Conservation (phyloP, 257 asterid species). For the Striga asiatica region DNA sequence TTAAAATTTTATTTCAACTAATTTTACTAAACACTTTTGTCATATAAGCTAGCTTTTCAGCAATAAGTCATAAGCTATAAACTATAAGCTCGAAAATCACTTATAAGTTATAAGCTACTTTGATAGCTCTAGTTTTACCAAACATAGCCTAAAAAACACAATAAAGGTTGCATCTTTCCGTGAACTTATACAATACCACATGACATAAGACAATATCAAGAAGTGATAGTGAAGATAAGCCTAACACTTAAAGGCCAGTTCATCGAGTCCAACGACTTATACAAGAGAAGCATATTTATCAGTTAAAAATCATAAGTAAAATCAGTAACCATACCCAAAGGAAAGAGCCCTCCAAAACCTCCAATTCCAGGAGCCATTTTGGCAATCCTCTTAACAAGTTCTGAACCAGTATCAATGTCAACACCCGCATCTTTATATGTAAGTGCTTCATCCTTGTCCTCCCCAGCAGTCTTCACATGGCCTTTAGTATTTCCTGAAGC, state of each 20-base stretch:
- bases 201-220: neutral
- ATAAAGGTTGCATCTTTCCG: neutral
- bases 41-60: too few species aligned
- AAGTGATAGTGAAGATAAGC: too few species aligned
- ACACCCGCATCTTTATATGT: constrained; percentile 95
- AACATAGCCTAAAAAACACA: too few species aligned
- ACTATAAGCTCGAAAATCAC: too few species aligned
- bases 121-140: too few species aligned
- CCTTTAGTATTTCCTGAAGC: constrained; percentile 20
- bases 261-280: too few species aligned
- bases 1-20: too few species aligned
- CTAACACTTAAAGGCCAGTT: too few species aligned
- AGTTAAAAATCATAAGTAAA: neutral
- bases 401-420: constrained; percentile 94
- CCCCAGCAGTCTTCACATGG: constrained; percentile 18
- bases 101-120: too few species aligned
- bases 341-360: constrained; percentile 96
- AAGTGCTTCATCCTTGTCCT: constrained; percentile 30
- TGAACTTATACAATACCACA: neutral
- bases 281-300: neutral
- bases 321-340: constrained; percentile 42
- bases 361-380: constrained; percentile 98
- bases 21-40: too few species aligned
- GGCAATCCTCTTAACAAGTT: constrained; percentile 82
- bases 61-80: too few species aligned